phyloP scores from a whole-genome alignment of 140 eudicot genomes.

The Oenanthe javanica region DNA sequence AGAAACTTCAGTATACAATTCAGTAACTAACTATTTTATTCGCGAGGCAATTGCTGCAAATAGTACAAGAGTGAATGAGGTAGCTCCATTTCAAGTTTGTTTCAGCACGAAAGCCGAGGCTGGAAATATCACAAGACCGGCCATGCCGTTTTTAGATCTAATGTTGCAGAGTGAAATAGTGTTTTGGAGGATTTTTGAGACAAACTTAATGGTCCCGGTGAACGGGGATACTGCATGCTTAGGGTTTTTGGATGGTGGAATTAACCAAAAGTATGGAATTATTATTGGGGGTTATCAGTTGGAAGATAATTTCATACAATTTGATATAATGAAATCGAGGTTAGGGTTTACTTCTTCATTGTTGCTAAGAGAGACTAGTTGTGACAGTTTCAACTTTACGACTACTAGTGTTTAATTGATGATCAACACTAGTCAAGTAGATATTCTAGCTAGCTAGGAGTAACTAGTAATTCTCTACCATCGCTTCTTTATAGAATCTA shows the following conservation, averaged over 20 bases:
- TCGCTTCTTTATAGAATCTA: too few relatives aligned
- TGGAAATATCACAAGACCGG: conserved; percentile 7
- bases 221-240: conserved; percentile 3
- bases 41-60: conserved; percentile 6
- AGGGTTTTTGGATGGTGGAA: conserved; percentile 16
- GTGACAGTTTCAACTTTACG: conserved; percentile 10
- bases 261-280: neutral
- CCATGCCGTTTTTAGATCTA: conserved; percentile 9
- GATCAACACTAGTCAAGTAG: neutral
- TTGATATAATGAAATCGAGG: neutral
- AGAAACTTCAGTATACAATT: conserved; percentile 8
- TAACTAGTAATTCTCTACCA: too few relatives aligned
- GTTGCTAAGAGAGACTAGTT: conserved; percentile 8
- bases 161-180: conserved; percentile 9
- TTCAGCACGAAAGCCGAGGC: neutral
- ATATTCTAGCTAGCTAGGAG: neutral
- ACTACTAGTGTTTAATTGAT: neutral
- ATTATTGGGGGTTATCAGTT: conserved; percentile 11
- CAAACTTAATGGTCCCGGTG: conserved; percentile 9
- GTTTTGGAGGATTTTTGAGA: conserved; percentile 11
- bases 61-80: neutral
- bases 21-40: neutral
- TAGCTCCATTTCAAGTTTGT: conserved; percentile 2
- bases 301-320: conserved; percentile 14
- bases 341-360: conserved; percentile 14